These are phyloP conservation scores for Quillaja saponaria DNA, from an alignment of 306 rosid genomes.

Conservation along the genomic window DNA sequence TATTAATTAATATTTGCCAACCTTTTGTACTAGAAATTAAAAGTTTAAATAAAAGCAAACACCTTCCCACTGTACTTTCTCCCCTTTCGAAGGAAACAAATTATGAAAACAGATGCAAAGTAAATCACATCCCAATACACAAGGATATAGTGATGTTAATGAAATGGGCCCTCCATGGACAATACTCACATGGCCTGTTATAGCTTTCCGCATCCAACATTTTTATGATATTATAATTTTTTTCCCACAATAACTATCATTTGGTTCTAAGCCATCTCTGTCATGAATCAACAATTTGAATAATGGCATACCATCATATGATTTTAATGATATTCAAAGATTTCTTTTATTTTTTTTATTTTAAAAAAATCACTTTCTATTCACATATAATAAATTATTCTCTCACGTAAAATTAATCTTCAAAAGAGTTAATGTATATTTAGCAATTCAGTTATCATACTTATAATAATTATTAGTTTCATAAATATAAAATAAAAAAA, in stretches of 20 bases:
- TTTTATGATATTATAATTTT: no score
- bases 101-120: slow-evolving; percentile 33
- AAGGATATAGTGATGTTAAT: slow-evolving; percentile 41
- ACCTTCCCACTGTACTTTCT: slow-evolving; percentile 34
- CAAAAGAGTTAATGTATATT: no score
- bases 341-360: background rate
- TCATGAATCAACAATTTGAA: slow-evolving; percentile 45
- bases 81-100: slow-evolving; percentile 30
- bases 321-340: slow-evolving; percentile 31
- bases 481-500: no score
- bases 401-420: no score
- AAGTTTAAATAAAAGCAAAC: slow-evolving; percentile 27
- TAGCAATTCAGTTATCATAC: no score
- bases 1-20: slow-evolving; percentile 12
- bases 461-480: no score
- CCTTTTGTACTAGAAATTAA: slow-evolving; percentile 18
- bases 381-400: no score
- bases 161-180: slow-evolving; percentile 45
- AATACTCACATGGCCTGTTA: slow-evolving; percentile 58
- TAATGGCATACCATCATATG: slow-evolving; percentile 45
- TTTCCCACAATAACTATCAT: slow-evolving; percentile 43
- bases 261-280: no score
- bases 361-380: no score
- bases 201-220: slow-evolving; percentile 48
- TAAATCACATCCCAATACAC: slow-evolving; percentile 21